Percentiles rank a stretch among this genome's conserved stretches.
These are phyloP conservation scores for Ceratocystis smalleyi DNA, from an alignment of 2,329 filamentous ascomycete genomes.

Conservation along the genomic window DNA sequence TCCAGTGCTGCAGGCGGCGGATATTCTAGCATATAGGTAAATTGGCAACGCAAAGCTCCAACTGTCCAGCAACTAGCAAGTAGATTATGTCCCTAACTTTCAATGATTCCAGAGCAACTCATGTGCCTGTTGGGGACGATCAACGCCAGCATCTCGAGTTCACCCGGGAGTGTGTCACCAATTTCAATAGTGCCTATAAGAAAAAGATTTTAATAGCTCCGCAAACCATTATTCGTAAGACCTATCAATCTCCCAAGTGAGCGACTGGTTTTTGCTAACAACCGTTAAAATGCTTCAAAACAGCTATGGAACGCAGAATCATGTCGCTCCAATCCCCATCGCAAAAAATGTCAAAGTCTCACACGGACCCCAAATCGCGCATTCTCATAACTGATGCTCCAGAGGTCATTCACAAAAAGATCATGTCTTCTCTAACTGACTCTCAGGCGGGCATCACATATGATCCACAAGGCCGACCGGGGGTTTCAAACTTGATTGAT, in stretches of 20 bases:
- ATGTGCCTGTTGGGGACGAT: conserved; percentile 94
- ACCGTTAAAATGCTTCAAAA: conserved; percentile 10
- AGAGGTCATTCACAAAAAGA: conserved; percentile 49
- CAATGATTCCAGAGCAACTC: conserved; percentile 51
- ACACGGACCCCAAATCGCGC: conserved; percentile 52
- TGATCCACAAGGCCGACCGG: conserved; percentile 53
- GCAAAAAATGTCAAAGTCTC: conserved; percentile 91
- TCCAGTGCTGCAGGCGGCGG: conserved; percentile 85
- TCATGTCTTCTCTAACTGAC: conserved; percentile 65
- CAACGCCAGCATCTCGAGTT: conserved; percentile 92
- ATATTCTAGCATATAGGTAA: conserved; percentile 72
- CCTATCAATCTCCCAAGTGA: background rate
- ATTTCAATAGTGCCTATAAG: conserved; percentile 63
- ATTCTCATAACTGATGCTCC: conserved; percentile 66
- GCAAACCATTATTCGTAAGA: conserved; percentile 54
- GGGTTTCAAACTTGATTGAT: conserved; percentile 74
- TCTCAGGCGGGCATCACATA: conserved; percentile 51
- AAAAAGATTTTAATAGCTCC: conserved; percentile 49
- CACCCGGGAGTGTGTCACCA: conserved; percentile 65
- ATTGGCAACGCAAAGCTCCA: background rate
- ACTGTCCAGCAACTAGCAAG: background rate
- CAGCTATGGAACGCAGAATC: conserved; percentile 65
- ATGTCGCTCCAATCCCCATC: conserved; percentile 73
- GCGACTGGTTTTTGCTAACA: background rate
- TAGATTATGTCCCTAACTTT: conserved; percentile 7